phyloP scores from a whole-genome alignment of 768 basidiomycete species.

The Naganishia kalamii region DNA sequence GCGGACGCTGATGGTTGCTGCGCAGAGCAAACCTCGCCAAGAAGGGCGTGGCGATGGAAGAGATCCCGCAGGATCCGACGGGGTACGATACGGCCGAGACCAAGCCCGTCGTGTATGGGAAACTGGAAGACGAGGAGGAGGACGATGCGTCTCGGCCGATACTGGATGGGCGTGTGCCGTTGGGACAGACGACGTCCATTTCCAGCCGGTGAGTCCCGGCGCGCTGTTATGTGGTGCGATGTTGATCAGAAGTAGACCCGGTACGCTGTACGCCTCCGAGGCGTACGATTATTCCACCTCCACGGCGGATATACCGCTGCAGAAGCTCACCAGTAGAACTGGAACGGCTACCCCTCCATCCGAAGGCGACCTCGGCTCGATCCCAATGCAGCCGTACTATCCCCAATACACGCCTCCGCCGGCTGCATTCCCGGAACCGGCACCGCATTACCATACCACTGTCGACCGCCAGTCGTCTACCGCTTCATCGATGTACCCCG shows the following conservation, averaged over 20 bases:
- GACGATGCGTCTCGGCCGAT: not conserved
- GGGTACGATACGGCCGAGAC: slow-evolving; percentile 16
- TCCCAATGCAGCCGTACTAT: not conserved
- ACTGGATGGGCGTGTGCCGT: not conserved
- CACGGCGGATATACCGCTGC: not conserved
- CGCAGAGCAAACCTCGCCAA: not conserved
- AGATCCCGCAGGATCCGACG: slow-evolving; percentile 7
- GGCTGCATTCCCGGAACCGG: slow-evolving; percentile 7
- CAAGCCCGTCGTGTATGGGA: slow-evolving; percentile 5
- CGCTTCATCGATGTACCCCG: not conserved
- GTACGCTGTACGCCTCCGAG: not conserved
- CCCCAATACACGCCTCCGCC: not conserved
- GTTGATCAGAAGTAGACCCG: not conserved
- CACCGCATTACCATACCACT: not conserved
- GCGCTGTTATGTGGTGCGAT: not conserved
- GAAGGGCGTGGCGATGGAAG: not conserved
- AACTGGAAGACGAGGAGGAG: not conserved
- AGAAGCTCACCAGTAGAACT: not conserved
- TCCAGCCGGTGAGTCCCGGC: not conserved
- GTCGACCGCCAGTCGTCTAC: not conserved
- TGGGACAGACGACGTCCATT: not conserved
- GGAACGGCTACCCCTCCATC: not conserved
- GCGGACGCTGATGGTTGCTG: not conserved
- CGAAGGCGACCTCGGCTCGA: slow-evolving; percentile 2
- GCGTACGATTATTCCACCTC: not conserved